These are phyloP conservation scores for Mercurialis annua DNA, from an alignment of 345 rosid genomes.

Conservation along the genomic window DNA sequence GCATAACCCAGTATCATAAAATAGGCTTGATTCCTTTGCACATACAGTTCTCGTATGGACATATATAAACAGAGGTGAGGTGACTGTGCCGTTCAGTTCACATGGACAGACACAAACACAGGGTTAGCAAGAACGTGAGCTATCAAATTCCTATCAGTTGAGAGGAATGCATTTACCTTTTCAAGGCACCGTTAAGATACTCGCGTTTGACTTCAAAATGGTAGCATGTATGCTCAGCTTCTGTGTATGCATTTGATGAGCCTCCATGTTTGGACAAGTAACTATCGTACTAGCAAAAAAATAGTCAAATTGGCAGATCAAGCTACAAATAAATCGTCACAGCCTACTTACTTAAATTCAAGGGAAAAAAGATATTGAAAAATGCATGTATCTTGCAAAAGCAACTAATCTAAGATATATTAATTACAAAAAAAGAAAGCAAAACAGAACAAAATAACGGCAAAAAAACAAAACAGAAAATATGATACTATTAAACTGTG, in stretches of 20 bases:
- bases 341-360: background rate
- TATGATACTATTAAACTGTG: background rate
- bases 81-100: background rate
- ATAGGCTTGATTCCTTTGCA: background rate
- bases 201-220: constrained; percentile 94
- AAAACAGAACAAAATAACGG: background rate
- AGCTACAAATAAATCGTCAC: background rate
- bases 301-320: constrained; percentile 38
- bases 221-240: constrained; percentile 91
- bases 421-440: background rate
- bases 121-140: background rate
- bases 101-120: background rate
- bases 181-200: constrained; percentile 78
- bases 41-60: background rate
- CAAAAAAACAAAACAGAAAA: no score
- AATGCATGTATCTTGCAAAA: constrained; percentile 1
- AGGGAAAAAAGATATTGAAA: background rate
- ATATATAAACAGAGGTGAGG: background rate
- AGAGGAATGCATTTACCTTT: constrained; percentile 49
- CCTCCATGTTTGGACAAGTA: constrained; percentile 99
- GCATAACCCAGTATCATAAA: background rate
- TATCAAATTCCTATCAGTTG: constrained; percentile 11
- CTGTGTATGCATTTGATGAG: constrained; percentile 94
- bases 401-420: background rate
- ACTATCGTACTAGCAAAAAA: constrained; percentile 89